Conservation (phyloP, 768 basidiomycete species). For the Ephemerocybe angulata region DNA sequence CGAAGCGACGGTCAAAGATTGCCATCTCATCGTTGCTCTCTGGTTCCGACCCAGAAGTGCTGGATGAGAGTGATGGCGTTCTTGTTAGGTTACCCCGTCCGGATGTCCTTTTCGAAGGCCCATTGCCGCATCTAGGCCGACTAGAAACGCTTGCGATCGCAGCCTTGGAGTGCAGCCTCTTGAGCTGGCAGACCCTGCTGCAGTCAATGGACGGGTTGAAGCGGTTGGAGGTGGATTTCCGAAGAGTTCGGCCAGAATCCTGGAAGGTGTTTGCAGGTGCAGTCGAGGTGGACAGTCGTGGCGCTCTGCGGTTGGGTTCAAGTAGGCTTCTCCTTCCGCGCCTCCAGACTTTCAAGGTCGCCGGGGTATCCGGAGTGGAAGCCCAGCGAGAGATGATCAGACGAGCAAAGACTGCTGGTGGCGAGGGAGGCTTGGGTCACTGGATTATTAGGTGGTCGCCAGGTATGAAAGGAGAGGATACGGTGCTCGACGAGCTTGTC, state of each 20-base stretch:
- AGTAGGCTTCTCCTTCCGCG: conserved; percentile 20
- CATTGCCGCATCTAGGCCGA: conserved; percentile 28
- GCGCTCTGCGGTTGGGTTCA: neutral
- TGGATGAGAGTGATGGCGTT: neutral
- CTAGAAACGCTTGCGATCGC: conserved; percentile 38
- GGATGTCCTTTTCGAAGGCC: conserved; percentile 13
- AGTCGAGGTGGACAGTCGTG: conserved; percentile 11
- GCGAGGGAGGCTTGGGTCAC: conserved; percentile 10
- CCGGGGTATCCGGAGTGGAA: conserved; percentile 24
- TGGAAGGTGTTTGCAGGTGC: conserved; percentile 32
- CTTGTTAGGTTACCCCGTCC: neutral
- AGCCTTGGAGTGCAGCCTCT: conserved; percentile 39
- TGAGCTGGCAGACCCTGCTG: conserved; percentile 34
- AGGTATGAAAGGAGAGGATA: conserved; percentile 30
- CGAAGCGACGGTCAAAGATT: conserved; percentile 3
- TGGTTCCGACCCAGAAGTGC: neutral
- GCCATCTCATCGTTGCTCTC: conserved; percentile 8
- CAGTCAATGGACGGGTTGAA: conserved; percentile 30
- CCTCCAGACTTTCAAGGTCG: conserved; percentile 26
- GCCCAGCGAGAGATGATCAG: conserved; percentile 12
- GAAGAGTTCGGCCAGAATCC: conserved; percentile 27
- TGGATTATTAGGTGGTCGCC: conserved; percentile 35
- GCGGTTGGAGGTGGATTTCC: conserved; percentile 42
- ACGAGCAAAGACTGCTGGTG: conserved; percentile 4
- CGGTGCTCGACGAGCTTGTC: conserved; percentile 36